Conservation (phyloP, 371 early-diverging fungal genomes). For the Syncephalastrum racemosum region DNA sequence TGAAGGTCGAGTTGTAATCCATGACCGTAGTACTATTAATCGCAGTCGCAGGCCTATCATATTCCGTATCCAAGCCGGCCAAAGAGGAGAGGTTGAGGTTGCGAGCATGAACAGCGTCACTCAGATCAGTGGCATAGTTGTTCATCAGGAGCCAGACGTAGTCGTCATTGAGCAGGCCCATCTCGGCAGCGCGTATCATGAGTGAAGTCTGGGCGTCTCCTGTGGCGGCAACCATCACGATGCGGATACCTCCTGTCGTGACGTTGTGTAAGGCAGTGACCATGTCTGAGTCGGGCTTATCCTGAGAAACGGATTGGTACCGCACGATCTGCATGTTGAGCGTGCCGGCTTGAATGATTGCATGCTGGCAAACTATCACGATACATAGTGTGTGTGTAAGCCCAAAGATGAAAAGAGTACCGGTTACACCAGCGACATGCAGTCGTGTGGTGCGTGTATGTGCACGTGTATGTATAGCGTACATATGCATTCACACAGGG, state of each 20-base stretch:
- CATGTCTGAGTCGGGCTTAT: conserved; percentile 20
- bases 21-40: conserved; percentile 18
- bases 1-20: conserved; percentile 33
- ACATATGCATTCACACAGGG: no score
- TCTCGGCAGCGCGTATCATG: conserved; percentile 33
- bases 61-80: not conserved
- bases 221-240: conserved; percentile 43
- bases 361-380: conserved; percentile 39
- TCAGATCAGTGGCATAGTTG: conserved; percentile 34
- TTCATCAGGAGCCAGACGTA: conserved; percentile 61
- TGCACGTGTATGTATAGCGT: no score
- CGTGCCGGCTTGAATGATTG: conserved; percentile 33
- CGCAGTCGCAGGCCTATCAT: not conserved
- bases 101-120: conserved; percentile 18
- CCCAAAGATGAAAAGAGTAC: not conserved
- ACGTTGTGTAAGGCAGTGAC: conserved; percentile 26
- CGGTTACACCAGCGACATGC: no score
- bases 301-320: conserved; percentile 30
- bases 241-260: conserved; percentile 37
- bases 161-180: conserved; percentile 32
- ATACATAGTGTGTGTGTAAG: not conserved
- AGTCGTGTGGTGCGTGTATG: no score
- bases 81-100: conserved; percentile 18
- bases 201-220: conserved; percentile 25
- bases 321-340: conserved; percentile 36